phyloP scores from a whole-genome alignment of 2,329 filamentous ascomycete species.

The Trichothecium sympodiale region DNA sequence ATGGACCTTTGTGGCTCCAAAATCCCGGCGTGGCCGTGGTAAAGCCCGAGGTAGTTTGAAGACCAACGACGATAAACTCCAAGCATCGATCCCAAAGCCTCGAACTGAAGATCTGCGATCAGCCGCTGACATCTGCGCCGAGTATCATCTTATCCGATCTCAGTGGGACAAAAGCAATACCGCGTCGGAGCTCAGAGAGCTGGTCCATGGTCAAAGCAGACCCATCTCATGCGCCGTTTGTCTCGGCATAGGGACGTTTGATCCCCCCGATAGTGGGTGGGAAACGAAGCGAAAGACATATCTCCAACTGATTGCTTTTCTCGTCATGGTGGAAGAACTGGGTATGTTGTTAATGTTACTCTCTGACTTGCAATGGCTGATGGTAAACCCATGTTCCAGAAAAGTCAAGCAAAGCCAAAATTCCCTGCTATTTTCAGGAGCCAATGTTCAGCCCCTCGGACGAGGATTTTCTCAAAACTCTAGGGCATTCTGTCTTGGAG shows the following conservation, averaged over 20 bases:
- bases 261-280: constrained; percentile 34
- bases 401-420: constrained; percentile 11
- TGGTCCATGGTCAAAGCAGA: background rate
- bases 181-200: constrained; percentile 1
- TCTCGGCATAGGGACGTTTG: constrained; percentile 44
- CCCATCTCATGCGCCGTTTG: constrained; percentile 30
- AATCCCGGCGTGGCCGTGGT: no score
- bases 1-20: no score
- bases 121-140: constrained; percentile 2
- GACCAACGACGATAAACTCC: no score
- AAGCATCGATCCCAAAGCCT: background rate
- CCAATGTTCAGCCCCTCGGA: constrained; percentile 39
- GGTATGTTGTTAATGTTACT: constrained; percentile 16
- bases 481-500: constrained; percentile 41
- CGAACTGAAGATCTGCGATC: constrained; percentile 1
- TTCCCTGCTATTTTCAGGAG: constrained; percentile 42
- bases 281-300: constrained; percentile 34
- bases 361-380: constrained; percentile 4
- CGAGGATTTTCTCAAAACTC: constrained; percentile 37
- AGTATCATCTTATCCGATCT: constrained; percentile 4
- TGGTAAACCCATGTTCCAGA: constrained; percentile 5
- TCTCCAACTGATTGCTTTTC: constrained; percentile 42
- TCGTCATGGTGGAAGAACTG: constrained; percentile 31
- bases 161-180: constrained; percentile 3
- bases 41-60: no score